Evolutionary conservation across 208 protist genomes (phyloP).

Genomic region (Leishmania major): DNA sequence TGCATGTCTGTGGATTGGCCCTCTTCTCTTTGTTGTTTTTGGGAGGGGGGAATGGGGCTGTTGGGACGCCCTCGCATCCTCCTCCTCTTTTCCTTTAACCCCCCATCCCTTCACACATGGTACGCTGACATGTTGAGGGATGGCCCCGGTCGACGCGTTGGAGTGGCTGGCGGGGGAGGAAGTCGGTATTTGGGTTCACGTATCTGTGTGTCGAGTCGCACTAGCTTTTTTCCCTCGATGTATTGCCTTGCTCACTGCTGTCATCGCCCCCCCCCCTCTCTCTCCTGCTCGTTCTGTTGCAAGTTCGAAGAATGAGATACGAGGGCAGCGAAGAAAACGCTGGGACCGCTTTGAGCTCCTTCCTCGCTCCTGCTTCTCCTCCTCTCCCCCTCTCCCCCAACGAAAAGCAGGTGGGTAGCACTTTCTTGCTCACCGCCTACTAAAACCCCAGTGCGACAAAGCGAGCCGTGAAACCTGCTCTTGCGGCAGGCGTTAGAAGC

Average conservation of each 20-base stretch:
- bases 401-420: neutral
- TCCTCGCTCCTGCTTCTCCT: neutral
- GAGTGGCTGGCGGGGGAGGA: neutral
- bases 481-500: neutral
- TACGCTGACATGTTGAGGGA: neutral
- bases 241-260: neutral
- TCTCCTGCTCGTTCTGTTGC: neutral
- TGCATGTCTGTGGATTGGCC: neutral
- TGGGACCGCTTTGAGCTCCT: neutral
- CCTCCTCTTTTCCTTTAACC: neutral
- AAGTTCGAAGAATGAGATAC: neutral
- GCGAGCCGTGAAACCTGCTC: neutral
- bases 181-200: neutral
- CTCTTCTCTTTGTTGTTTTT: neutral
- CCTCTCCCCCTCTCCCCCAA: too few species aligned
- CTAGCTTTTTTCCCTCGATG: neutral
- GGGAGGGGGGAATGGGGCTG: too few species aligned
- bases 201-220: neutral
- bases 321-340: neutral
- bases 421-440: neutral
- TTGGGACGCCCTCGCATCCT: neutral
- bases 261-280: neutral
- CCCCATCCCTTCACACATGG: neutral
- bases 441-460: neutral
- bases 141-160: neutral